Conservation (phyloP, 106 monocot species). For the Cymbidium sinense region DNA sequence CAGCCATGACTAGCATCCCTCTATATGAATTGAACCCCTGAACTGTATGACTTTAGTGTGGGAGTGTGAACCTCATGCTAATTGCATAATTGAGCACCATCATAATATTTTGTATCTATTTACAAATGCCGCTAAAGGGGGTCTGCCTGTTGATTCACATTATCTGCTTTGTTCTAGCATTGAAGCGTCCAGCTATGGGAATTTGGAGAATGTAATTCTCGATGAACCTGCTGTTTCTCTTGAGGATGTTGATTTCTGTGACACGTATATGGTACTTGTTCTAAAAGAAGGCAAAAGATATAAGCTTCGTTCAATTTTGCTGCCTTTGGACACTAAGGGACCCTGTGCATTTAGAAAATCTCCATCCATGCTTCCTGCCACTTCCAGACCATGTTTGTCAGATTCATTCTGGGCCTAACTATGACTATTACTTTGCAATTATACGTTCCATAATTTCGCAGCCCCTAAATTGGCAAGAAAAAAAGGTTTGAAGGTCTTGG, state of each 20-base stretch:
- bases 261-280: constrained; percentile 82
- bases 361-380: constrained; percentile 61
- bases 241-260: constrained; percentile 89
- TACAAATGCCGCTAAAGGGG: constrained; percentile 71
- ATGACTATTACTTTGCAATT: constrained; percentile 75
- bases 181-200: constrained; percentile 35
- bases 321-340: constrained; percentile 51
- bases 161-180: constrained; percentile 50
- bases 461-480: too few relatives aligned
- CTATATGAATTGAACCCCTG: constrained; percentile 74
- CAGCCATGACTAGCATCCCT: too few relatives aligned
- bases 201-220: constrained; percentile 68
- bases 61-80: constrained; percentile 65
- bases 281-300: constrained; percentile 56
- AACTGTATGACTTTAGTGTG: constrained; percentile 65
- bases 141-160: constrained; percentile 58
- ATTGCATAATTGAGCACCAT: constrained; percentile 89
- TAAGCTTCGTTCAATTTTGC: constrained; percentile 58
- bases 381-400: constrained; percentile 89
- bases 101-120: constrained; percentile 77
- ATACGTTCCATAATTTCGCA: constrained; percentile 88
- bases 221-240: constrained; percentile 59
- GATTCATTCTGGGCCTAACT: constrained; percentile 84
- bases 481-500: too few relatives aligned
- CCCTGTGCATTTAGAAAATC: constrained; percentile 34